A percentile compares a stretch with the other conserved stretches of the same genome.
Evolutionary conservation across 2,329 filamentous ascomycete species (phyloP).

Genomic region (Dothiorella sarmentorum): DNA sequence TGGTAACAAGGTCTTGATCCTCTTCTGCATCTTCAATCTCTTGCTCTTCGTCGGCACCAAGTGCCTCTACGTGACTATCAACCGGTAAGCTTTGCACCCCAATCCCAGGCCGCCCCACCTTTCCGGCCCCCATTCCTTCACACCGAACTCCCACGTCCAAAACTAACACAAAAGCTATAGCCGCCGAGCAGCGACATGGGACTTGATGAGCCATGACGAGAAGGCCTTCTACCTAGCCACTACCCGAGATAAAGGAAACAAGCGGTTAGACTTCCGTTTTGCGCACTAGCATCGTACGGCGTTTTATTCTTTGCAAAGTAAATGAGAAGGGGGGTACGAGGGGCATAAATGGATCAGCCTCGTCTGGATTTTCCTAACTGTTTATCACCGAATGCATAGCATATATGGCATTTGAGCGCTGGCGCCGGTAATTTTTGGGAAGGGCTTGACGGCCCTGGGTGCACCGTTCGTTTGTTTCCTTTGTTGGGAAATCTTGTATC

Average conservation of each 20-base stretch:
- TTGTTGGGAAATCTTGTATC: no score
- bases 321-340: no score
- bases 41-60: slow-evolving; percentile 49
- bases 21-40: slow-evolving; percentile 47
- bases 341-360: no score
- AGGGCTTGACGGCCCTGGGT: no score
- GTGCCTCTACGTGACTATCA: slow-evolving; percentile 49
- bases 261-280: slow-evolving; percentile 40
- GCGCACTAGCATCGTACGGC: slow-evolving; percentile 7
- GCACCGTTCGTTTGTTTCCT: no score
- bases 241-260: slow-evolving; percentile 38
- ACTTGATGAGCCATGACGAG: slow-evolving; percentile 48
- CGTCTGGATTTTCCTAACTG: no score
- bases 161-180: not conserved
- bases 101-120: no score
- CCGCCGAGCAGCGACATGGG: slow-evolving; percentile 46
- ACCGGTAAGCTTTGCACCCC: slow-evolving; percentile 36
- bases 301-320: not conserved
- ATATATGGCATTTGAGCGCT: no score
- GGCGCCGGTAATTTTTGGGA: no score
- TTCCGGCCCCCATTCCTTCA: slow-evolving; percentile 20
- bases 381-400: no score
- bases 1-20: slow-evolving; percentile 53
- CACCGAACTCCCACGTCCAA: slow-evolving; percentile 18
- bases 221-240: slow-evolving; percentile 47